Conservation (phyloP, 306 rosid species). For the Trichosanthes cucumerina region DNA sequence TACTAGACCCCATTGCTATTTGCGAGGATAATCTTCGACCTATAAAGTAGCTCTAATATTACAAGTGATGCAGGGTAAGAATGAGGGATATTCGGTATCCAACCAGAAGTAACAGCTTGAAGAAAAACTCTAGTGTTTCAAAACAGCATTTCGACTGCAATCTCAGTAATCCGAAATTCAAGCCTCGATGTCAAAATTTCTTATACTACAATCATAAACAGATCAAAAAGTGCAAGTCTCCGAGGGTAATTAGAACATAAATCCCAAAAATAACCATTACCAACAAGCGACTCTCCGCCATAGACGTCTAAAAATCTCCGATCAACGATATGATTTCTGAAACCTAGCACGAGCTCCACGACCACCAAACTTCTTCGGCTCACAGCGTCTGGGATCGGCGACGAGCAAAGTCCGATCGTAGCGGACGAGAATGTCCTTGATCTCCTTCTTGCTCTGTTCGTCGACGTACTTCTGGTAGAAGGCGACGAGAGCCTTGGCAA, state of each 20-base stretch:
- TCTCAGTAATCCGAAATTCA: background rate
- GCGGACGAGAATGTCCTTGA: conserved; percentile 4
- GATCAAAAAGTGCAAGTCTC: background rate
- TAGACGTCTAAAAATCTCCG: background rate
- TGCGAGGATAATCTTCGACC: background rate
- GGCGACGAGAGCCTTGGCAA: conserved; percentile 6
- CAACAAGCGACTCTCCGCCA: background rate
- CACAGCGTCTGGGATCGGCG: conserved; percentile 9
- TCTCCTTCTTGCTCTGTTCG: conserved; percentile 8
- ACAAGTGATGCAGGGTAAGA: background rate
- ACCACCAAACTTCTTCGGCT: conserved; percentile 12
- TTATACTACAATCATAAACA: background rate
- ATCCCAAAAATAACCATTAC: background rate
- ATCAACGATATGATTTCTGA: conserved; percentile 6
- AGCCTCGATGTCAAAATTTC: background rate
- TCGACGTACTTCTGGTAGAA: conserved; percentile 8
- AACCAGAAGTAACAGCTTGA: background rate
- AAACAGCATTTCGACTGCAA: background rate
- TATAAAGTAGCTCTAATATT: background rate
- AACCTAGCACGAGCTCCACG: conserved; percentile 10
- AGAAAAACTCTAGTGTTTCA: background rate
- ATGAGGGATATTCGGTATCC: background rate
- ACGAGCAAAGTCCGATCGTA: conserved; percentile 7
- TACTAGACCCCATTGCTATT: too few relatives aligned
- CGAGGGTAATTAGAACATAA: background rate